These are phyloP conservation scores for Globisporangium paddicum DNA, from an alignment of 352 stramenopile genomes.

Conservation along the genomic window DNA sequence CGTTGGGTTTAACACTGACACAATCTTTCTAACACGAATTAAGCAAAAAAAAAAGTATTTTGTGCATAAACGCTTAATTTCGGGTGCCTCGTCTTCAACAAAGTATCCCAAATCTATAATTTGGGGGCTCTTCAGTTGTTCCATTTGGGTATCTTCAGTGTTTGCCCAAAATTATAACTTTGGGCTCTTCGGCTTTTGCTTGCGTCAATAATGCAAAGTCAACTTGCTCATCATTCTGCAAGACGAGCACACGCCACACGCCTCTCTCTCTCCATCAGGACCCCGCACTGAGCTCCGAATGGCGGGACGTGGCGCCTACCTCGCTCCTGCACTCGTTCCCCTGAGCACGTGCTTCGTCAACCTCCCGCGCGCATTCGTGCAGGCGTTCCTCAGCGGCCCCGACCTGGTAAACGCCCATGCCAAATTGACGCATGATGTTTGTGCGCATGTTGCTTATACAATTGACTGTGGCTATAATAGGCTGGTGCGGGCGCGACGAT, in stretches of 20 bases:
- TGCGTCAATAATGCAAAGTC: background rate
- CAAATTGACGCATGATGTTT: background rate
- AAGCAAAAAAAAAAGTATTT: too few species aligned
- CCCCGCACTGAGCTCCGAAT: constrained; percentile 4
- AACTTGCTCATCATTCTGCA: background rate
- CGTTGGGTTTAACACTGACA: too few species aligned
- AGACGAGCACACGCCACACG: background rate
- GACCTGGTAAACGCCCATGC: constrained; percentile 29
- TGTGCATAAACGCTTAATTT: too few species aligned
- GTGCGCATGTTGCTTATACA: background rate
- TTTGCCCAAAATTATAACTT: too few species aligned
- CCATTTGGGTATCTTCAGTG: too few species aligned
- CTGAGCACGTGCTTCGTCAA: constrained; percentile 70
- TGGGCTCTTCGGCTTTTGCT: background rate
- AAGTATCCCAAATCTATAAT: too few species aligned
- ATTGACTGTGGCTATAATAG: constrained; percentile 12
- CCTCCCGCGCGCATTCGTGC: constrained; percentile 59
- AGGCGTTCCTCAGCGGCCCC: constrained; percentile 41
- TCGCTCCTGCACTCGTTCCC: constrained; percentile 56
- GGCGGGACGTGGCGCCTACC: constrained; percentile 47
- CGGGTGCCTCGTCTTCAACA: too few species aligned
- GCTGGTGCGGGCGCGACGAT: constrained; percentile 43
- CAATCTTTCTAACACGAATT: too few species aligned
- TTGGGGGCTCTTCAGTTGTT: too few species aligned
- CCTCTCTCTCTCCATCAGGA: background rate